Base-by-base conservation (phyloP, 306 rosid species). In the Bauhinia variegata region DNA sequence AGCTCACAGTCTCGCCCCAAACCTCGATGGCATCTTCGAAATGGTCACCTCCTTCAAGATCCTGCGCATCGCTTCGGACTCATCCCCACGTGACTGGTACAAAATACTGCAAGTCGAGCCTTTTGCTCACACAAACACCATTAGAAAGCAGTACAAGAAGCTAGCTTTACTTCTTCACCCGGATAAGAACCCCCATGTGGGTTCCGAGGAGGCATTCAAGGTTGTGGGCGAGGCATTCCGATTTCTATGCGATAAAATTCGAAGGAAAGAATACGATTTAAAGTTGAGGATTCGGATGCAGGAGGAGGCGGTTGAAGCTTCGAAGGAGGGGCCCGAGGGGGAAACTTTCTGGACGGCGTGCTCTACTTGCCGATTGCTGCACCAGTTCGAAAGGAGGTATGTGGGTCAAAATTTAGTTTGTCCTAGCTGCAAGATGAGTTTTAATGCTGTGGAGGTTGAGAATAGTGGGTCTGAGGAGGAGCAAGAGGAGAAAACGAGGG, bases 341-440 rank as follows among this genome's bases (percentile, higher is more conserved):
- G 87, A 54, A 36, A 86, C 98, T 6, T 92, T 89, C 70, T 89
- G 96, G 96, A 92, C 96, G 1, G 81, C 87, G 0, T 92, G 96
- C 49, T 77, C 82, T 8, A 84, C 82, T 46, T 92, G 98, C 69
- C 80, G 81, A 54, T 80, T 89, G 44, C 59, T 86, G 84, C 98
- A 92, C 72, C 81, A 86, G 79, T 92, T 92, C 47, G 87, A 89
- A 77, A 86, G 81, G 72, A 89, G 66, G 84, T 92, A 92, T 53
- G 62, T 89, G 34, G 89, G 81, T 8, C 75, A 83, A 43, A 77
- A 67, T 64, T 75, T 92, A 74, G 81, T 92, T 5, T 92, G 96
- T 17, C 98, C 96, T 11, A 79, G 78, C 51, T 92, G 98, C 55
- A 75, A 65, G 47, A 92, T 84, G 80, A 78, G 89, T 73, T 92